Evolutionary conservation across 805 yeast species (phyloP).

Genomic region (Saccharomycopsis capsularis): DNA sequence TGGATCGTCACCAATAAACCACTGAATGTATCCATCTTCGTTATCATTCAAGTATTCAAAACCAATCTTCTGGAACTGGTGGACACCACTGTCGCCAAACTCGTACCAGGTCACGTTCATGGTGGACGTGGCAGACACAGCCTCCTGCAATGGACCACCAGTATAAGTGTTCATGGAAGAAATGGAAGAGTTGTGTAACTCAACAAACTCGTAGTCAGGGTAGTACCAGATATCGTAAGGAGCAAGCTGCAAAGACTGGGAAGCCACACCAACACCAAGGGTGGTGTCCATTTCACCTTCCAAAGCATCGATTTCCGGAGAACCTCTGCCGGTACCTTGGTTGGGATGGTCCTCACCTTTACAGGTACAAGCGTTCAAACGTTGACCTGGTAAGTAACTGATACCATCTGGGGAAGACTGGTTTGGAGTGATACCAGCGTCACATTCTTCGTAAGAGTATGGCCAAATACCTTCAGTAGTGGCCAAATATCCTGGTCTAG

Average conservation of each 20-base stretch:
- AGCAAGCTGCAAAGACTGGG: conserved; percentile 89
- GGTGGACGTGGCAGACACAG: conserved; percentile 75
- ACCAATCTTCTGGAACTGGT: conserved; percentile 64
- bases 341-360: conserved; percentile 82
- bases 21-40: conserved; percentile 65
- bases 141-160: conserved; percentile 94
- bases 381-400: conserved; percentile 80
- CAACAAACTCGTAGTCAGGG: conserved; percentile 80
- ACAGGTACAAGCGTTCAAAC: conserved; percentile 71
- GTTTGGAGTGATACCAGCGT: conserved; percentile 91
- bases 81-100: conserved; percentile 38
- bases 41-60: conserved; percentile 71
- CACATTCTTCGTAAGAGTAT: conserved; percentile 78
- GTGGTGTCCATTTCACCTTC: conserved; percentile 72
- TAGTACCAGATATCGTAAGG: conserved; percentile 92
- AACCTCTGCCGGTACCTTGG: conserved; percentile 83
- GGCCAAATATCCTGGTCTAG: conserved; percentile 83
- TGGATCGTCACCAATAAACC: conserved; percentile 81
- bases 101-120: conserved; percentile 82
- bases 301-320: conserved; percentile 88
- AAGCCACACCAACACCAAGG: conserved; percentile 60
- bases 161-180: conserved; percentile 81
- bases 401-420: conserved; percentile 89
- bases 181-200: conserved; percentile 57
- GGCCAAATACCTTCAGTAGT: conserved; percentile 96